A percentile compares a stretch with the other conserved stretches of the same genome.
These are phyloP conservation scores for Jackrogersella multiformis DNA, from an alignment of 495 filamentous ascomycete species.

Conservation along the genomic window DNA sequence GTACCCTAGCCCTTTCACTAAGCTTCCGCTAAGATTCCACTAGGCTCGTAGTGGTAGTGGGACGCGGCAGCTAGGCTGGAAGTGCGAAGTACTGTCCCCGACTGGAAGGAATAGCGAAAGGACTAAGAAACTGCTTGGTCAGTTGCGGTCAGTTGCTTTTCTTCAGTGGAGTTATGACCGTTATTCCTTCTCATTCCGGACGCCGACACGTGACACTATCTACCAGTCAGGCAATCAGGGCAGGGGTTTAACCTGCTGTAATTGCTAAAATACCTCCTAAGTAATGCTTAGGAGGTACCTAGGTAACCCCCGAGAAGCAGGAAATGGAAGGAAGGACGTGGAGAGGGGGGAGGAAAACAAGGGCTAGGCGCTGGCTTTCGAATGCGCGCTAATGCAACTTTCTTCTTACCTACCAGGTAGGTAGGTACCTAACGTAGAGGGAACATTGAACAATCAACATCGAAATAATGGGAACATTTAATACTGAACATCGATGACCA, in stretches of 20 bases:
- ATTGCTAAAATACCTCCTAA: no score
- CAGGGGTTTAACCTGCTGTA: conserved; percentile 24
- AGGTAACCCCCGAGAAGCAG: conserved; percentile 1
- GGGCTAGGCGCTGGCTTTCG: conserved; percentile 18
- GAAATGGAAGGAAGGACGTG: no score
- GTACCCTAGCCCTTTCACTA: no score
- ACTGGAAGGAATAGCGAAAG: conserved; percentile 19
- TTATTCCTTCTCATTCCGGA: conserved; percentile 25
- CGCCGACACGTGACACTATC: conserved; percentile 20
- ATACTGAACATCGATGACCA: conserved; percentile 22
- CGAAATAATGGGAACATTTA: conserved; percentile 16
- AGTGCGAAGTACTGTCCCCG: conserved; percentile 20
- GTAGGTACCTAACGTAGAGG: no score
- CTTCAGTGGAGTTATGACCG: conserved; percentile 19
- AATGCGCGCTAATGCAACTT: conserved; percentile 35
- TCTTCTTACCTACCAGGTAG: no score
- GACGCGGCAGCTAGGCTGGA: conserved; percentile 26
- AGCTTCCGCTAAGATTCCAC: conserved; percentile 15
- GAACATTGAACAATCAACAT: conserved; percentile 7
- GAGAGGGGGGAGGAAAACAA: no score
- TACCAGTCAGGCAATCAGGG: no score
- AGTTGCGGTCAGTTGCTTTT: not conserved
- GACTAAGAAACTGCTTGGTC: conserved; percentile 3
- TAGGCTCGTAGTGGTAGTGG: conserved; percentile 16
- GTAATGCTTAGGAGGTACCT: no score